Base-by-base conservation (phyloP, 1,139 yeast genomes). In the Saccharomyces hybrid region DNA sequence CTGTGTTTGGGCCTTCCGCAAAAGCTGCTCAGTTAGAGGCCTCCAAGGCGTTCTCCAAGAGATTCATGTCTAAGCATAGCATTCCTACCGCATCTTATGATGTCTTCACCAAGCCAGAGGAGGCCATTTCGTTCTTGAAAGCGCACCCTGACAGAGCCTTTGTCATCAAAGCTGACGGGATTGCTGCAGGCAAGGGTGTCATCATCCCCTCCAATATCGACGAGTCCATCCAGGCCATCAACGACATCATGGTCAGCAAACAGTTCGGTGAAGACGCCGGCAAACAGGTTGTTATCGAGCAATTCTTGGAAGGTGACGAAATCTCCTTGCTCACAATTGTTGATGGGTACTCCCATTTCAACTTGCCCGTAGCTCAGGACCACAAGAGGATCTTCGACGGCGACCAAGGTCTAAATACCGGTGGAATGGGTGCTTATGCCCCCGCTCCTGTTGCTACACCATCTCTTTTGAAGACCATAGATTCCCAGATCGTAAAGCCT, bases 391-490 rank as follows among this genome's bases (percentile, higher is more conserved):
- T 87, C 64, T 95, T 96, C 55, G 90, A 95, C 66, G 93, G 91
- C 58, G 99, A 95, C 71, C 76, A 83, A 51, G 99, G 99, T 41
- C 79, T 91, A 61, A 95, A 95, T 75, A 95, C 99, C 52, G 99
- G 99, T 62, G 99, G 99, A 60, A 95, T 95, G 99, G 99, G 99
- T 60, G 96, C 99, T 16, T 95, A 95, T 68, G 95, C 98, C 3
- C 99, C 99, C 50, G 96, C 98, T 7, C 99, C 99, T 53, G 90
- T 97, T 26, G 98, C 98, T 51, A 80, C 91, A 58, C 83, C 88
- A 4, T 78, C 79, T 41, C 72, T 93, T 38, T 74, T 90, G 64
- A 74, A 78, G 57, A 78, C 83, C 70, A 90, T 95, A 66, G 83
- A 90, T 67, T 76, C 77, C 53, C 78, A 80, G 31, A 80, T 95